Conservation (phyloP, 1,284 basidiomycete species). For the Thecaphora thlaspeos region DNA sequence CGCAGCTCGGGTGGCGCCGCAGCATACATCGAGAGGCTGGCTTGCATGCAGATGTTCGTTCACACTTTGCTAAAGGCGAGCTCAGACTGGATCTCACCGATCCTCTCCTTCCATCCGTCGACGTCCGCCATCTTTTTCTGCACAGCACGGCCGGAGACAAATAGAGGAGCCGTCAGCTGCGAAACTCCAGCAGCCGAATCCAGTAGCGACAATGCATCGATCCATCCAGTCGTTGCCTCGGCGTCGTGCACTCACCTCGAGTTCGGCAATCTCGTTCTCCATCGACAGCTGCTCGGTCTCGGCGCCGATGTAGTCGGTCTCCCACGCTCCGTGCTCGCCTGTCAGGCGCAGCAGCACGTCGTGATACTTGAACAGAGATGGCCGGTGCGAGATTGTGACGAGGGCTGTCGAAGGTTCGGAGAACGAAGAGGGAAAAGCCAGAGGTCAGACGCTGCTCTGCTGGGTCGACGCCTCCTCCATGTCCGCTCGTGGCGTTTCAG, state of each 20-base stretch:
- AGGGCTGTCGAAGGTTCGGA: conserved; percentile 61
- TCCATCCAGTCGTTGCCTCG: no score
- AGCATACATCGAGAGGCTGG: neutral
- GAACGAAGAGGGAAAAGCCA: neutral
- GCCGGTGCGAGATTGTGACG: conserved; percentile 74
- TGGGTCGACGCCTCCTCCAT: no score
- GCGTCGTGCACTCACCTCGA: conserved; percentile 31
- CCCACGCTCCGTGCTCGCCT: conserved; percentile 70
- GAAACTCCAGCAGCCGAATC: no score
- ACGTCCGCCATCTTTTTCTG: conserved; percentile 57
- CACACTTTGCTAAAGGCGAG: conserved; percentile 55
- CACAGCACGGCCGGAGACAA: neutral
- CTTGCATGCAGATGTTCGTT: neutral
- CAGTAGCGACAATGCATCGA: no score
- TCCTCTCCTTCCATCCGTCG: conserved; percentile 57
- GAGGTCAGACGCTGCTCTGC: neutral
- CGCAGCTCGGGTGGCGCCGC: no score
- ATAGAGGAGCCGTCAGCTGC: no score
- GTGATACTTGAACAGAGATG: conserved; percentile 66
- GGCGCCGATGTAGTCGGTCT: conserved; percentile 69
- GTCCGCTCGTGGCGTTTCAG: no score
- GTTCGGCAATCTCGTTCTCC: conserved; percentile 58
- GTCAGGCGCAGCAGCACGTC: conserved; percentile 73
- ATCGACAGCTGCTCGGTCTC: conserved; percentile 72
- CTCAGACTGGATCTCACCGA: conserved; percentile 58